Conservation (phyloP, 148 eudicot species). For the Rhododendron ferrugineum region DNA sequence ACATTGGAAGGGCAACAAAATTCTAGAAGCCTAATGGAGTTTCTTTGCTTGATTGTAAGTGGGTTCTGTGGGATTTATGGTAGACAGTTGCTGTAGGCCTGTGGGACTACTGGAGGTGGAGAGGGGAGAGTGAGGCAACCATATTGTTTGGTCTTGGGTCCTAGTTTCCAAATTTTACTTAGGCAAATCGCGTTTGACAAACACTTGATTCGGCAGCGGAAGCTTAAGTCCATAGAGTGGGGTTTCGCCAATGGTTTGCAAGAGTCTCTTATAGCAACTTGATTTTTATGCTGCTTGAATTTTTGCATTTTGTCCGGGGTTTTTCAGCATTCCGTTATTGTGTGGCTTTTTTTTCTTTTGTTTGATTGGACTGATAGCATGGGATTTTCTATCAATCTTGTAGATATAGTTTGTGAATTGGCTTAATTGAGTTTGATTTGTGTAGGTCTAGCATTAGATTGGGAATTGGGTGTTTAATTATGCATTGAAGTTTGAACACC, state of each 20-base stretch:
- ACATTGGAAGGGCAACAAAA: background rate
- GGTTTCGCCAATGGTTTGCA: background rate
- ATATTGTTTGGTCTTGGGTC: background rate
- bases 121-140: background rate
- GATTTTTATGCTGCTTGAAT: background rate
- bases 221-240: background rate
- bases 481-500: background rate
- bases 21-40: background rate
- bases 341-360: background rate
- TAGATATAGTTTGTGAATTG: background rate
- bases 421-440: background rate
- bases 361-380: background rate
- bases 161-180: background rate
- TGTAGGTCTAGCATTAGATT: background rate
- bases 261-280: background rate
- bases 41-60: background rate
- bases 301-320: background rate
- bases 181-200: background rate
- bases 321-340: background rate
- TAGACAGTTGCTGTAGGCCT: background rate
- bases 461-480: background rate
- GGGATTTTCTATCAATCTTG: background rate
- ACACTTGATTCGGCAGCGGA: background rate
- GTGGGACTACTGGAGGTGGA: background rate
- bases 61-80: background rate